Base-by-base conservation (phyloP, 2,329 filamentous ascomycete species). In the Ophiocordyceps unilateralis region DNA sequence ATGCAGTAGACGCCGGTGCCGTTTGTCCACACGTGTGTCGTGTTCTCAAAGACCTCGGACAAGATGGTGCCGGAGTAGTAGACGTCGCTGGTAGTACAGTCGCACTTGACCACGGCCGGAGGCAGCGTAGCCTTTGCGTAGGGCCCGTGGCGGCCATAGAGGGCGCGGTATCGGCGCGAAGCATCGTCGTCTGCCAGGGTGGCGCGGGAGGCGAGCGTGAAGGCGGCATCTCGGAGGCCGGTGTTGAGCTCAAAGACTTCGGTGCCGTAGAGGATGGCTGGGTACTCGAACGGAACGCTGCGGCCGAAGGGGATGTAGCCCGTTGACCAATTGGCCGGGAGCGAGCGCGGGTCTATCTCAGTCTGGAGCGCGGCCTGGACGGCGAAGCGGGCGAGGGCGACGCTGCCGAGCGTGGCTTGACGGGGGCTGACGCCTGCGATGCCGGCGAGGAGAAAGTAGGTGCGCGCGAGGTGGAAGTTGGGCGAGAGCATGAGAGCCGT, bases 361-460 rank as follows among this genome's bases (percentile, higher is more conserved):
- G 85, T 83, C 57, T 87, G 81, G 43, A 86, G 64, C 0, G 77
- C 81, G 3, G 85, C 80, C 54, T 87, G 83, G 5, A 87, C 70
- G 0, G 80, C 74, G 53, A 77, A 88, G 20, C 74, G 70, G 32
- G 77, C 72, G 43, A 88, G 74, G 1, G 78, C 78, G 0, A 83
- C 80, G 36, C 72, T 70, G 39, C 72, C 75, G 5, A 82, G 66
- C 0, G 81, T 84, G 20, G 70, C 76, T 22, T 74, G 60, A 47
- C 78, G 72, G 1, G 82, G 83, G 56, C 76, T 85, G 38, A 84
- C 68, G n/a, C 83, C 82, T 2, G 76, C 81, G 47, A 88, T 86
- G 2, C 82, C 83, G 1, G 70, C 75, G 24, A 83, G 58, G 45
- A 87, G 58, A 58, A 85, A 84, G 61, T 87, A 87, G 1, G 81